phyloP scores from a whole-genome alignment of 164 flowering plant species.

The Vitis riparia region DNA sequence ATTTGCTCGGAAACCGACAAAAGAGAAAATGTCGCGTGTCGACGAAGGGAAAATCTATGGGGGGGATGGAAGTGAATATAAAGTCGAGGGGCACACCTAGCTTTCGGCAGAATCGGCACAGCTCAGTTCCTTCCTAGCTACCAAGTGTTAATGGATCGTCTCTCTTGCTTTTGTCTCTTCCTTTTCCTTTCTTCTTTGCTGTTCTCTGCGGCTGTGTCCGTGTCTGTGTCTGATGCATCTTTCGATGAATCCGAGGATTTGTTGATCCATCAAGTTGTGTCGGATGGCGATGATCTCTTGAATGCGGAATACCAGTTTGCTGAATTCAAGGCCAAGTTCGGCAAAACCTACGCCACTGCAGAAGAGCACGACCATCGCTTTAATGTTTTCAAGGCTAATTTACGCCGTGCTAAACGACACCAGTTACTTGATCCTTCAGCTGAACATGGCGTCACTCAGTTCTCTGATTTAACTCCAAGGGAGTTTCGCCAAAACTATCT shows the following conservation, averaged over 20 bases:
- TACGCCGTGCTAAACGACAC: constrained; percentile 69
- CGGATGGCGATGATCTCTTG: constrained; percentile 40
- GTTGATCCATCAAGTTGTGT: constrained; percentile 55
- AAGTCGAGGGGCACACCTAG: not conserved
- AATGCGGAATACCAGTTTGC: constrained; percentile 72
- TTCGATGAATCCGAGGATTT: constrained; percentile 25
- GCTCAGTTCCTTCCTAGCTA: too few species aligned
- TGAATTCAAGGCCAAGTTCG: constrained; percentile 55
- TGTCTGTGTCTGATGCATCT: constrained; percentile 7
- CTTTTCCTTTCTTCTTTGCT: constrained; percentile 18
- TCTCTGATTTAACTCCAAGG: constrained; percentile 78
- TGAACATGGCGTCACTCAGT: constrained; percentile 86
- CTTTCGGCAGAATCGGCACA: too few species aligned
- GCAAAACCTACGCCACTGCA: constrained; percentile 53
- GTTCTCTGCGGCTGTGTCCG: constrained; percentile 8
- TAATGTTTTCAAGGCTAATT: constrained; percentile 68
- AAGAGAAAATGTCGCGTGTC: too few species aligned
- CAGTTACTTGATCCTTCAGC: constrained; percentile 87
- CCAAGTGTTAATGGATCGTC: constrained; percentile 17
- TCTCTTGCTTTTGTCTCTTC: constrained; percentile 15
- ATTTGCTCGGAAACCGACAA: too few species aligned
- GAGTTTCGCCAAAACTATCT: constrained; percentile 63
- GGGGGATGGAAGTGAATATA: not conserved
- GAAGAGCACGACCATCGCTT: constrained; percentile 83
- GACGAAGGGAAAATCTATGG: too few species aligned